phyloP scores from a whole-genome alignment of 768 basidiomycete species.

The Lactarius indigo region DNA sequence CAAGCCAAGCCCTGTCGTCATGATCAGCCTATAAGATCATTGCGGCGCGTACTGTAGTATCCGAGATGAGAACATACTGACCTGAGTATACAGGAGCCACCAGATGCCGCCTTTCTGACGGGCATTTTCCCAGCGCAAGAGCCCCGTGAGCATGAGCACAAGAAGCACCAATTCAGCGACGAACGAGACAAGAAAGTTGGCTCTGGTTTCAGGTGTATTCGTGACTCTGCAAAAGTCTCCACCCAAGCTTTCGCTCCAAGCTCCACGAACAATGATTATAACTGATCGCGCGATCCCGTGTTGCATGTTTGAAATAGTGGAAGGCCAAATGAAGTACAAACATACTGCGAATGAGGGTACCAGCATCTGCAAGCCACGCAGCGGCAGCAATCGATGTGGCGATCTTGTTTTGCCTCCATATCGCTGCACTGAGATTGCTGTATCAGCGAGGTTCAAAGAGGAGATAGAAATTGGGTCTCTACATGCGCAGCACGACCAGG shows the following conservation, averaged over 20 bases:
- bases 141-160: not conserved
- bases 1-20: too few relatives aligned
- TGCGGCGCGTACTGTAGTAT: too few relatives aligned
- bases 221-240: not conserved
- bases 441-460: not conserved
- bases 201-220: not conserved
- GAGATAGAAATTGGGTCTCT: not conserved
- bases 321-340: not conserved
- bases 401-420: too few relatives aligned
- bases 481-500: conserved; percentile 20
- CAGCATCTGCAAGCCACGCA: too few relatives aligned
- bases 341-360: too few relatives aligned
- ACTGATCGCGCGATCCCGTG: not conserved
- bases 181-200: not conserved
- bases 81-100: conserved; percentile 6
- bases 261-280: not conserved
- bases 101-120: not conserved
- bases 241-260: too few relatives aligned
- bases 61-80: not conserved
- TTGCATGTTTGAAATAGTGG: too few relatives aligned
- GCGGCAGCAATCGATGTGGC: too few relatives aligned
- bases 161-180: not conserved
- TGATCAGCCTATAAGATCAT: too few relatives aligned
- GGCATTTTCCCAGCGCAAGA: conserved; percentile 7
- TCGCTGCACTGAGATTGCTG: not conserved